Conservation (phyloP, 805 yeast species). For the Ogataea naganishii region DNA sequence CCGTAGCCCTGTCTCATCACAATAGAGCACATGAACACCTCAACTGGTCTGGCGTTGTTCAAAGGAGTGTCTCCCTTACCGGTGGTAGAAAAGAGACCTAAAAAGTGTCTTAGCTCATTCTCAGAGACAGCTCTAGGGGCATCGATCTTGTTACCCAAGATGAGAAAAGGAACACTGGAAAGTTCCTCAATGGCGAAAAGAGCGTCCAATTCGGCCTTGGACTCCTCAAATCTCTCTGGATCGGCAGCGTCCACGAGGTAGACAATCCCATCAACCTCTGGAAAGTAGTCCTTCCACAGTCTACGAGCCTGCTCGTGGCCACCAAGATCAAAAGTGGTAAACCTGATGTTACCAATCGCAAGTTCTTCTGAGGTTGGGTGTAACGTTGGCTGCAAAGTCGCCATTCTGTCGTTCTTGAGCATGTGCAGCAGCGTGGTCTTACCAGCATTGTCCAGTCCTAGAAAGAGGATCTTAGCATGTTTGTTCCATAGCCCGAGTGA, state of each 20-base stretch:
- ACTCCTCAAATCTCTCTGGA: conserved; percentile 89
- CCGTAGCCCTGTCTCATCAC: conserved; percentile 99
- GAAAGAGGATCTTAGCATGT: conserved; percentile 90
- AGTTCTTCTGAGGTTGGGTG: conserved; percentile 99
- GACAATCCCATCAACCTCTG: conserved; percentile 97
- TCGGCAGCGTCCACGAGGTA: conserved; percentile 97
- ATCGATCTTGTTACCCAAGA: conserved; percentile 95
- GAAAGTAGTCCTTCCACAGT: conserved; percentile 98
- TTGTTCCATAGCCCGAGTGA: conserved; percentile 84
- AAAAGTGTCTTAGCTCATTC: conserved; percentile 83
- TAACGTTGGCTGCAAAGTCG: conserved; percentile 94
- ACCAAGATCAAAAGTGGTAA: conserved; percentile 97
- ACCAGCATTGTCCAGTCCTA: conserved; percentile 97
- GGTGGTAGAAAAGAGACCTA: conserved; percentile 82
- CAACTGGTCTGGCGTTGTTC: conserved; percentile 81
- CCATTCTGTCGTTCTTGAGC: conserved; percentile 91
- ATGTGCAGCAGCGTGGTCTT: conserved; percentile 84
- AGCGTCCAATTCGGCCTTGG: conserved; percentile 90
- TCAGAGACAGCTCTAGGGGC: conserved; percentile 91
- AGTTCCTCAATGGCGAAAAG: conserved; percentile 90
- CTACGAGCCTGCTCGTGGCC: conserved; percentile 99
- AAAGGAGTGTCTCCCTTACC: conserved; percentile 74
- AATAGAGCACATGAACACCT: conserved; percentile 94
- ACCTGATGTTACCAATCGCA: conserved; percentile 91
- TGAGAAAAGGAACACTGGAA: conserved; percentile 79